Percentiles rank a stretch among this genome's conserved stretches.
Evolutionary conservation across 176 grass and related monocot genomes (phyloP).

Genomic region (Elaeis guineensis): DNA sequence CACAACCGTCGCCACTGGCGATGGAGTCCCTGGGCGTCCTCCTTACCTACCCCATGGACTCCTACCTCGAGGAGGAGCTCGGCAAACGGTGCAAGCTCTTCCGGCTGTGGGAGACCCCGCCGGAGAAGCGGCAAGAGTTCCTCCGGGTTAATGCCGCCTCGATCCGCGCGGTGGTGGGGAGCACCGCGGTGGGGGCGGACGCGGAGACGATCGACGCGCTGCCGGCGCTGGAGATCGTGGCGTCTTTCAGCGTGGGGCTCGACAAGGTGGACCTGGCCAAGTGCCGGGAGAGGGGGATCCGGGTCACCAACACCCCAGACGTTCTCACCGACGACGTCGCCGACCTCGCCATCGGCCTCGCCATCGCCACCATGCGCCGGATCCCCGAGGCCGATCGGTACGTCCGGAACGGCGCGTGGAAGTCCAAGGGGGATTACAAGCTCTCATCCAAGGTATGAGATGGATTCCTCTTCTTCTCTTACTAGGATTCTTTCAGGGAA

Average conservation of each 20-base stretch:
- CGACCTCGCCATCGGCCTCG: slow-evolving; percentile 73
- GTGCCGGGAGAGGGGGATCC: slow-evolving; percentile 61
- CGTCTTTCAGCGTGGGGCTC: slow-evolving; percentile 74
- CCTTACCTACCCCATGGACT: slow-evolving; percentile 50
- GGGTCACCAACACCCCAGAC: slow-evolving; percentile 90
- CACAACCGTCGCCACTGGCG: neutral
- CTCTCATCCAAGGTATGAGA: slow-evolving; percentile 49
- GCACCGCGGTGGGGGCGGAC: slow-evolving; percentile 26
- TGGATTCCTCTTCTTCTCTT: neutral
- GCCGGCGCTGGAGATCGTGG: slow-evolving; percentile 67
- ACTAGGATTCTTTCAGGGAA: too few relatives aligned
- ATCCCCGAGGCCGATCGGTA: slow-evolving; percentile 47
- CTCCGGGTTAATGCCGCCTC: slow-evolving; percentile 44
- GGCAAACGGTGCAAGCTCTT: slow-evolving; percentile 46
- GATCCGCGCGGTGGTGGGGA: slow-evolving; percentile 66
- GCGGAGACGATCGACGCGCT: slow-evolving; percentile 59
- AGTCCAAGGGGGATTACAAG: slow-evolving; percentile 30
- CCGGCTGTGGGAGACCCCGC: slow-evolving; percentile 57
- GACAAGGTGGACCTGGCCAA: slow-evolving; percentile 72
- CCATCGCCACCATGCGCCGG: slow-evolving; percentile 53
- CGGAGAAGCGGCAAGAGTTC: slow-evolving; percentile 31
- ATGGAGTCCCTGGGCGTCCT: slow-evolving; percentile 79
- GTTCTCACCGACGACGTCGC: slow-evolving; percentile 98
- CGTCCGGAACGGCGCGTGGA: slow-evolving; percentile 50
- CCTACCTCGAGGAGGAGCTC: slow-evolving; percentile 74